These are phyloP conservation scores for Clathrus columnatus DNA, from an alignment of 768 basidiomycete genomes.

Conservation along the genomic window DNA sequence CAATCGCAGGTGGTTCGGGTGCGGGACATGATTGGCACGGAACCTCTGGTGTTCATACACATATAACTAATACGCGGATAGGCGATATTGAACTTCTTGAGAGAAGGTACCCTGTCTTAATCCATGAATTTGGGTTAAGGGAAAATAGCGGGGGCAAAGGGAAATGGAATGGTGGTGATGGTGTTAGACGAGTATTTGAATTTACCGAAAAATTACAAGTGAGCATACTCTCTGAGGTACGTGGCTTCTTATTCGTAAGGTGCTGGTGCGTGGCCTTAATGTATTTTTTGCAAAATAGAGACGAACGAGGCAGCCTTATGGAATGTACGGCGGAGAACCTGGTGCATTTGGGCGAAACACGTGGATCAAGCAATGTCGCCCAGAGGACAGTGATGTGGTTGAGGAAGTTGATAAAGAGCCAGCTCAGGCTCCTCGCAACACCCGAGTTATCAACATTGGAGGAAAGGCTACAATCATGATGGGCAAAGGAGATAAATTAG, in stretches of 20 bases:
- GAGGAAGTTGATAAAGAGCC: constrained; percentile 21
- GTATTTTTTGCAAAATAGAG: constrained; percentile 44
- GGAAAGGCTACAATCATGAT: constrained; percentile 83
- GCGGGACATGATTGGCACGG: constrained; percentile 88
- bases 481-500: constrained; percentile 75
- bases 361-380: constrained; percentile 70
- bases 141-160: constrained; percentile 62
- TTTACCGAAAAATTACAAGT: constrained; percentile 76
- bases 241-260: neutral
- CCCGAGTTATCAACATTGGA: constrained; percentile 73
- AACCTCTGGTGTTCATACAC: constrained; percentile 87
- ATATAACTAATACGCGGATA: constrained; percentile 88
- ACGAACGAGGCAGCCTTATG: constrained; percentile 80
- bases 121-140: constrained; percentile 76
- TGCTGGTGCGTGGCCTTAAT: neutral
- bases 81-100: constrained; percentile 93
- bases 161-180: constrained; percentile 73
- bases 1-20: constrained; percentile 89
- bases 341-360: constrained; percentile 72
- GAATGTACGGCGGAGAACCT: constrained; percentile 68
- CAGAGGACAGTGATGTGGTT: constrained; percentile 58
- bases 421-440: constrained; percentile 10
- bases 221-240: constrained; percentile 81
- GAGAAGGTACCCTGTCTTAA: constrained; percentile 83
- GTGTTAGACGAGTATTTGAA: constrained; percentile 77